Percentiles rank a stretch among this genome's conserved stretches.
Evolutionary conservation across 768 basidiomycete genomes (phyloP).

Genomic region (Crepidotus variabilis): DNA sequence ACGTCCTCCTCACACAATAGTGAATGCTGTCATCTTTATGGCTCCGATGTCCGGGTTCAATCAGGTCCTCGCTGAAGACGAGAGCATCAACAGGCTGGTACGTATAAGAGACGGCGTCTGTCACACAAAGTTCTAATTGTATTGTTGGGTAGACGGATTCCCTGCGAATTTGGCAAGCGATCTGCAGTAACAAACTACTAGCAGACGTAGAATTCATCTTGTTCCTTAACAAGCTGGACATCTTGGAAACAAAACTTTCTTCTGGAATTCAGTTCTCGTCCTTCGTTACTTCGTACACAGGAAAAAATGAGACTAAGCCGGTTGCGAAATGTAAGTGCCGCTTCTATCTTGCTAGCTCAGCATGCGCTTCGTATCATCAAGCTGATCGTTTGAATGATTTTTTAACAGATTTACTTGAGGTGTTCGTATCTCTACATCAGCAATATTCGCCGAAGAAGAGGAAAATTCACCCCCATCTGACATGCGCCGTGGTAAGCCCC

Average conservation of each 20-base stretch:
- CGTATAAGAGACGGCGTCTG: constrained; percentile 10
- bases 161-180: constrained; percentile 53
- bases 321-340: constrained; percentile 55
- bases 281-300: constrained; percentile 52
- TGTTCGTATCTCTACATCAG: constrained; percentile 47
- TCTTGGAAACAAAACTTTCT: constrained; percentile 50
- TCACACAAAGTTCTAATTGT: background rate
- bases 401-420: constrained; percentile 44
- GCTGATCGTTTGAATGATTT: background rate
- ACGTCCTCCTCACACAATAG: too few species aligned
- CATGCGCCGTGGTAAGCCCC: constrained; percentile 52
- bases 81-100: constrained; percentile 56
- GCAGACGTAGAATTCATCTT: constrained; percentile 51
- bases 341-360: background rate
- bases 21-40: constrained; percentile 64
- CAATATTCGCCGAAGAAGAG: constrained; percentile 43
- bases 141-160: constrained; percentile 44
- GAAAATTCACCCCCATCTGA: constrained; percentile 50
- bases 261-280: constrained; percentile 49
- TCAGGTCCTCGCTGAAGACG: constrained; percentile 58
- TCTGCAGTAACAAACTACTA: constrained; percentile 57
- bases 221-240: constrained; percentile 61
- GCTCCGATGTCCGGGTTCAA: constrained; percentile 66
- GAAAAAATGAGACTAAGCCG: constrained; percentile 46
- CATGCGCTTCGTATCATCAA: background rate